These are phyloP conservation scores for Umbelopsis isabellina DNA, from an alignment of 192 early-diverging fungal species.

Conservation along the genomic window DNA sequence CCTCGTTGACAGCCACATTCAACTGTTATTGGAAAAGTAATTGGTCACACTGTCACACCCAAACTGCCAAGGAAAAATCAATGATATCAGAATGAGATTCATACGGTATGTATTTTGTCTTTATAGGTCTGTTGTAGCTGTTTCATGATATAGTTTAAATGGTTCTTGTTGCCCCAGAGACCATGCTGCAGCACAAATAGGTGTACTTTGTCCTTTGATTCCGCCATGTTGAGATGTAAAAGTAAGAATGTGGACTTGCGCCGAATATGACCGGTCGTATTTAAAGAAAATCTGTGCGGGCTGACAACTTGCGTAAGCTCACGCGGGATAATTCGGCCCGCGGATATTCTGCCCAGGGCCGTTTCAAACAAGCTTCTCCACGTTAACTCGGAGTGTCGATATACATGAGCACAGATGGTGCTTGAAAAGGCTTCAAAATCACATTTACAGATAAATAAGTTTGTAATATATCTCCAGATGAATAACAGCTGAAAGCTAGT, in stretches of 20 bases:
- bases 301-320: slow-evolving; percentile 3
- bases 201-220: slow-evolving; percentile 36
- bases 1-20: slow-evolving; percentile 48
- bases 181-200: slow-evolving; percentile 68
- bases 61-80: background rate
- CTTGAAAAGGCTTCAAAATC: too few relatives aligned
- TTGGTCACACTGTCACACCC: background rate
- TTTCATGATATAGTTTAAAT: slow-evolving; percentile 53
- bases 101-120: slow-evolving; percentile 26
- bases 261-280: background rate
- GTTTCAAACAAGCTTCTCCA: background rate
- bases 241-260: background rate
- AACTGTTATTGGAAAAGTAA: slow-evolving; percentile 32
- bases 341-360: background rate
- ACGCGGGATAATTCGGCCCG: background rate
- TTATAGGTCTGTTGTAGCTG: slow-evolving; percentile 37
- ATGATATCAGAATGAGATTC: background rate
- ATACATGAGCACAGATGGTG: too few relatives aligned
- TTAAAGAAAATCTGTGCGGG: background rate
- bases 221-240: background rate
- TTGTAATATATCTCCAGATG: too few relatives aligned
- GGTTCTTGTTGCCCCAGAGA: slow-evolving; percentile 61
- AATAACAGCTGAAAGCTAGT: too few relatives aligned
- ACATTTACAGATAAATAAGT: too few relatives aligned
- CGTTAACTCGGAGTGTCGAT: background rate